phyloP scores from a whole-genome alignment of 2,329 filamentous ascomycete genomes.

The Phyllosticta citribraziliensis region DNA sequence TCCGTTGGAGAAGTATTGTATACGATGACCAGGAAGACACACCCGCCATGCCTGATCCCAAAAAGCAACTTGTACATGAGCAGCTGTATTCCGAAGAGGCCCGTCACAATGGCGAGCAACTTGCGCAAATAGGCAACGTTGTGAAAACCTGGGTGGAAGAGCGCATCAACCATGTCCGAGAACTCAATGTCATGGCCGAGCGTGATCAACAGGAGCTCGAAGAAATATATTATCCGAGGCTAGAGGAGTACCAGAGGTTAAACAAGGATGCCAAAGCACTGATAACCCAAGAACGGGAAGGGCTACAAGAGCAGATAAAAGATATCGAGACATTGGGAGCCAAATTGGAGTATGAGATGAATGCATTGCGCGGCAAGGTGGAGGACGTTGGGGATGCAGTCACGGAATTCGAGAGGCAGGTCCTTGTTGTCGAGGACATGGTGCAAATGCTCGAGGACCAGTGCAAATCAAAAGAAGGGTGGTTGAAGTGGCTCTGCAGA shows the following conservation, averaged over 20 bases:
- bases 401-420: constrained; percentile 64
- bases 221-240: constrained; percentile 56
- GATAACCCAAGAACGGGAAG: constrained; percentile 57
- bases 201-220: constrained; percentile 57
- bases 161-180: constrained; percentile 47
- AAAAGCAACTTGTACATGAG: constrained; percentile 25
- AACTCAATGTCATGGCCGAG: constrained; percentile 53
- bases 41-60: constrained; percentile 20
- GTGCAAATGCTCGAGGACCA: constrained; percentile 50
- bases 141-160: constrained; percentile 53
- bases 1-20: constrained; percentile 52
- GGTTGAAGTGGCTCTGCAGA: constrained; percentile 21
- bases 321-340: constrained; percentile 73
- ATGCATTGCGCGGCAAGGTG: constrained; percentile 67
- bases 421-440: constrained; percentile 32
- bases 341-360: constrained; percentile 87
- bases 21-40: constrained; percentile 27
- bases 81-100: constrained; percentile 43
- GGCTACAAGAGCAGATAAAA: constrained; percentile 60
- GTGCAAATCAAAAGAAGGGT: constrained; percentile 24
- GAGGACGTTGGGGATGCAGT: constrained; percentile 81
- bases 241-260: constrained; percentile 60
- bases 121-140: constrained; percentile 43
- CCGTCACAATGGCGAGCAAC: constrained; percentile 43
- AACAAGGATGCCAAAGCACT: constrained; percentile 59